A percentile compares a stretch with the other conserved stretches of the same genome.
These are phyloP conservation scores for Leccinum fallax DNA, from an alignment of 1,284 basidiomycete species.

Conservation along the genomic window DNA sequence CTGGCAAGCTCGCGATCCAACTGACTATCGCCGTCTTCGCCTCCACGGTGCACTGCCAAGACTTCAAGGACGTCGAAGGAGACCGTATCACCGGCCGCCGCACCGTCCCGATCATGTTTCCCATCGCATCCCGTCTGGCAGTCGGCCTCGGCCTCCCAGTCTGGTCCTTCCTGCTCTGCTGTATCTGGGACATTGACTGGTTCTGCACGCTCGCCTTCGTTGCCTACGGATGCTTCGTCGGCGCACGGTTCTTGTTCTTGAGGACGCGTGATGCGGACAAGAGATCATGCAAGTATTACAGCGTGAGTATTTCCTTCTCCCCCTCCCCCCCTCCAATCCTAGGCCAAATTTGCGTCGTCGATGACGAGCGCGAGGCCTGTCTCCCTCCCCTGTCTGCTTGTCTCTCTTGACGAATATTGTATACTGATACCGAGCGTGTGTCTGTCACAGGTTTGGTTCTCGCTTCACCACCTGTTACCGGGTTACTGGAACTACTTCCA, in stretches of 20 bases:
- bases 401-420: not conserved
- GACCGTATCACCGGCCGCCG: conserved; percentile 36
- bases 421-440: not conserved
- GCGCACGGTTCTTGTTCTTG: conserved; percentile 30
- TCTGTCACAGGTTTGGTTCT: conserved; percentile 32
- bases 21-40: conserved; percentile 32
- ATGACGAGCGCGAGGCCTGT: not conserved
- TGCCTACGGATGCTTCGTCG: conserved; percentile 30
- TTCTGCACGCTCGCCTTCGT: conserved; percentile 28
- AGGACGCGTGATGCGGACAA: conserved; percentile 30
- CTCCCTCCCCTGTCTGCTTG: not conserved
- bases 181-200: conserved; percentile 32
- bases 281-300: conserved; percentile 37
- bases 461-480: conserved; percentile 34
- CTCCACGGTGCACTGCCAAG: conserved; percentile 45
- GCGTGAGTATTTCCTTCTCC: conserved; percentile 26
- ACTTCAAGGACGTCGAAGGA: conserved; percentile 42
- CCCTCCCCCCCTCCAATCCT: not conserved
- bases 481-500: conserved; percentile 38
- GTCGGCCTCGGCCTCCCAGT: conserved; percentile 27
- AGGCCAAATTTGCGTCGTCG: not conserved
- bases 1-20: conserved; percentile 28
- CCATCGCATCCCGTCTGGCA: conserved; percentile 29
- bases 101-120: conserved; percentile 41
- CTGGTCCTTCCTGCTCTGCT: conserved; percentile 27